Base-by-base conservation (phyloP, 176 grass and related monocot species). In the Aegilops tauschii region DNA sequence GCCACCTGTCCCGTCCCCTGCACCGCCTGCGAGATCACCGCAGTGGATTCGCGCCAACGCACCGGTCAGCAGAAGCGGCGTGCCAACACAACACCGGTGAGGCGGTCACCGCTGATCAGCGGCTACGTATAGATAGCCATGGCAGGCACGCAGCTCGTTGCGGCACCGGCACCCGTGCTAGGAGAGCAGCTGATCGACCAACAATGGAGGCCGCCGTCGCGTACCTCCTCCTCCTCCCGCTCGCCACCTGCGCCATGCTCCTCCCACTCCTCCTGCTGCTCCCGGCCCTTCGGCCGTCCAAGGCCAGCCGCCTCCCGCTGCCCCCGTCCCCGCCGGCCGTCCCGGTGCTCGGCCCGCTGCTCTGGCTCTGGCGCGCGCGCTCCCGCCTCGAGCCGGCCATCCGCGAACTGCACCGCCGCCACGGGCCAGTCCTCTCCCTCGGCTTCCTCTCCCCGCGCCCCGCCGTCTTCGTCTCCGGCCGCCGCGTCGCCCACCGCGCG, bases 381-480 rank as follows among this genome's bases (percentile, higher is more conserved):
- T 86, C 69, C 66, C 54, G 82, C 14, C 17, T 95, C 12, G 90
- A 86, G 23, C 40, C 69, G 3, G 70, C 89, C 31, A 76, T 92
- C 67, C 78, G 73, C 27, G 34, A 40, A 18, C 88, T 95, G 5
- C 67, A 69, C 65, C 18, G 64, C 11, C 80, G 69, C 13, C 78
- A 92, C 66, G 90, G 90, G 18, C 90, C 85, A 5, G 32, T 91
- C 1, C 65, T 94, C 77, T 59, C 83, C 1, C 49, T 94, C 31
- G 71, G 68, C 31, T 73, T 94, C 80, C 71, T 83, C n/a, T 80
- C 68, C 56, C 14, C 64, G 9, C 86, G 78, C 5, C 83, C 89
- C 0, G 82, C 86, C 18, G 18, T 94, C 45, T 89, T 94, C 75
- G 69, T 94, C 47, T 67, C 83, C 27, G 86, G 82, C 4, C 74